These are phyloP conservation scores for Bacidia rubella DNA, from an alignment of 495 filamentous ascomycete species.

Conservation along the genomic window DNA sequence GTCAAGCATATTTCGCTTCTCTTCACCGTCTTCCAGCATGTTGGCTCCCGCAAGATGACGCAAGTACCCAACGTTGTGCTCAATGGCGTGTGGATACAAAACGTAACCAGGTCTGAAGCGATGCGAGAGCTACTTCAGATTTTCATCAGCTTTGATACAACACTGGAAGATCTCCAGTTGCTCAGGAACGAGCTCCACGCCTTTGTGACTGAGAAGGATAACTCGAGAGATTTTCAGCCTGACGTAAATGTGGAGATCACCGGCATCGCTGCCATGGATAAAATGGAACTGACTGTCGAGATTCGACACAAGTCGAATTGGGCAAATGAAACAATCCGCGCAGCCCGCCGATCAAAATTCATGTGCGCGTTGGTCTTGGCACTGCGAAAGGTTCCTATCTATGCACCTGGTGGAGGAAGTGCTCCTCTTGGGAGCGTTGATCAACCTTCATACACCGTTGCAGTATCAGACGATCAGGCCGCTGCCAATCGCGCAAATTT, in stretches of 20 bases:
- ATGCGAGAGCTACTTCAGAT: slow-evolving; percentile 82
- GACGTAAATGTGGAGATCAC: slow-evolving; percentile 66
- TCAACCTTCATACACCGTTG: slow-evolving; percentile 64
- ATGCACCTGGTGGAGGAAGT: slow-evolving; percentile 60
- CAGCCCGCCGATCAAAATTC: slow-evolving; percentile 81
- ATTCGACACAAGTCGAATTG: slow-evolving; percentile 93
- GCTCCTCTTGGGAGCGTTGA: slow-evolving; percentile 51
- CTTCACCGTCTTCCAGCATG: slow-evolving; percentile 81
- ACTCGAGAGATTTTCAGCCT: slow-evolving; percentile 80
- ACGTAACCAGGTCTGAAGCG: slow-evolving; percentile 73
- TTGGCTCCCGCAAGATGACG: slow-evolving; percentile 67
- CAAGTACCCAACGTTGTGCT: slow-evolving; percentile 86
- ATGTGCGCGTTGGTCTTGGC: slow-evolving; percentile 88
- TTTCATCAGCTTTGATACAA: slow-evolving; percentile 69
- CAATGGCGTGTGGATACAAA: slow-evolving; percentile 86
- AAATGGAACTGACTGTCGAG: slow-evolving; percentile 66
- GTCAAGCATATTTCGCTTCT: slow-evolving; percentile 92
- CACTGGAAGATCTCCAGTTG: slow-evolving; percentile 72
- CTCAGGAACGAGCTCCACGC: slow-evolving; percentile 66
- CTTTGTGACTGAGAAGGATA: slow-evolving; percentile 78
- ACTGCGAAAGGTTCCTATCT: slow-evolving; percentile 74
- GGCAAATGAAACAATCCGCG: slow-evolving; percentile 78
- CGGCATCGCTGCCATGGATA: slow-evolving; percentile 76
- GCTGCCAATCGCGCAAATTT: slow-evolving; percentile 44
- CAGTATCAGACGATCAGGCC: slow-evolving; percentile 51